Base-by-base conservation (phyloP, 2,329 filamentous ascomycete genomes). In the Zasmidium citrigriseum region DNA sequence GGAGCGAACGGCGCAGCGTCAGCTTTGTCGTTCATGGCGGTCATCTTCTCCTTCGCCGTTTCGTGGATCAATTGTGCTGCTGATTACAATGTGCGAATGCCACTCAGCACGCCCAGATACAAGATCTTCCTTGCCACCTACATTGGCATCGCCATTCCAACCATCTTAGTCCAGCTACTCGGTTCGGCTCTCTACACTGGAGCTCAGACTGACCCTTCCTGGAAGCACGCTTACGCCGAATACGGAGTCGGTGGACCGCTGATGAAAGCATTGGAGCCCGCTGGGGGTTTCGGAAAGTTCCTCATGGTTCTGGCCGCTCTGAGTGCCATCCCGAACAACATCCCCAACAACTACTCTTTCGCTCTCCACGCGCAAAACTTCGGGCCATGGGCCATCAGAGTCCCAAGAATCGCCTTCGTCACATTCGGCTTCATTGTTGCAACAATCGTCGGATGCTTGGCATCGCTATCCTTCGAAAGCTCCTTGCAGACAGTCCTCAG, bases 71-170 rank as follows among this genome's bases (percentile, higher is more conserved):
- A 63, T 38, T 61, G 52, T 27, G 58, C 61, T 2, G 55, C 58
- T 14, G 61, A 63, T 29, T 63, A 63, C 52, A 59, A 63, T 27
- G 55, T 59, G 14, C 47, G 53, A 7, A 63, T 61, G 61, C 58
- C 61, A 10, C 18, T 57, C 21, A 52, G 18, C 45, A 63, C 61
- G 16, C 29, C 52, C 18, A 46, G 55, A 29, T 57, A 52, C 34
- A 53, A 55, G 46, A 54, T 63, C 27, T 59, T 63, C 25, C 22
- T 48, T 14, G 52, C 55, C 12, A 61, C 58, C 7, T 63, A 63
- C 29, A 34, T 61, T 18, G 58, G 61, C 20, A 63, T 61, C 18
- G 38, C 46, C 2, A 16, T 57, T 2, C 61, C 58, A 16, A 54
- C 61, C 2, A 57, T 63, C 14, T 27, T 61, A 38, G 58, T 61